Evolutionary conservation across 768 basidiomycete species (phyloP).

Genomic region (Pisolithus marmoratus): DNA sequence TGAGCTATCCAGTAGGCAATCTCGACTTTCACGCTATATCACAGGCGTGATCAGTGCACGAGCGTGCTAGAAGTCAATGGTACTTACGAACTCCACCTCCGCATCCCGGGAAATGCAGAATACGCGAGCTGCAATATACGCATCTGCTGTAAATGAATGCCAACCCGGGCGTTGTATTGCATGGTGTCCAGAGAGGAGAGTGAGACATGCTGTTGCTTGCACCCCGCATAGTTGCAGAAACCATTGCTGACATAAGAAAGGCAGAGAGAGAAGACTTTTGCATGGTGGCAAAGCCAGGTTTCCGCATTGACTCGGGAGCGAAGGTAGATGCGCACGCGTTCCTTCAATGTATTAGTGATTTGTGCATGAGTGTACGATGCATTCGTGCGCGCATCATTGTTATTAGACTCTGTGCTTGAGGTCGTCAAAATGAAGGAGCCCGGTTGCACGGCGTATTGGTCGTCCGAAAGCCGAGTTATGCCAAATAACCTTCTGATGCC

Average conservation of each 20-base stretch:
- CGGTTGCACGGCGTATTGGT: constrained; percentile 21
- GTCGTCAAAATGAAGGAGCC: constrained; percentile 18
- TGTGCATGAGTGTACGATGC: constrained; percentile 12
- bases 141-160: constrained; percentile 45
- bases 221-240: constrained; percentile 28
- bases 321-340: constrained; percentile 24
- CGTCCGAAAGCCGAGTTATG: constrained; percentile 22
- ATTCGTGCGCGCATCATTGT: constrained; percentile 2
- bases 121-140: constrained; percentile 35
- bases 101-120: constrained; percentile 6
- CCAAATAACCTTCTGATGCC: constrained; percentile 32
- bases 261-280: constrained; percentile 35
- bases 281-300: constrained; percentile 25
- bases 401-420: constrained; percentile 3
- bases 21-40: neutral
- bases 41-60: neutral
- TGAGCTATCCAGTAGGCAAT: constrained; percentile 35
- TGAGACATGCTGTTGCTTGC: constrained; percentile 33
- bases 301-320: constrained; percentile 25
- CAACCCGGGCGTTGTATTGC: constrained; percentile 39
- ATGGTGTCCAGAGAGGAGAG: constrained; percentile 17
- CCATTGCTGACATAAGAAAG: constrained; percentile 27
- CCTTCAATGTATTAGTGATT: constrained; percentile 19
- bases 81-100: constrained; percentile 6
- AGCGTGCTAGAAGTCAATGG: neutral